Evolutionary conservation across 2,329 filamentous ascomycete genomes (phyloP), one percentile per base, ranked within the genome.

Genomic region (Sporothrix luriei): DNA sequence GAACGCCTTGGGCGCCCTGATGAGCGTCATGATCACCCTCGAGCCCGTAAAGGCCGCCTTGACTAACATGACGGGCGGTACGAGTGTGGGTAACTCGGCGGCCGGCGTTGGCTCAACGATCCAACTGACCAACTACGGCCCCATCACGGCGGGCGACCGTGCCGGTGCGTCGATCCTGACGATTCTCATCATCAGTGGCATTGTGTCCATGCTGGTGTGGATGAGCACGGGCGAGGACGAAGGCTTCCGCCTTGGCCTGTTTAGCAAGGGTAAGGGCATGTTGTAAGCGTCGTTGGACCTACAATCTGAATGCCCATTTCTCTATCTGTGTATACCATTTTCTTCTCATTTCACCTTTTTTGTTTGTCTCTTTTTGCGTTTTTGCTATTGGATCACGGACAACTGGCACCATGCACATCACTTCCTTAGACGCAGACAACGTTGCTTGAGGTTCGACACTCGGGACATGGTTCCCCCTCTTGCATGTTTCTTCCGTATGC

Each of bases 1-100:
- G 78, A 83, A 81, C 71, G 84, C 81, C 0, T 78, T 85, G 33
- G 82, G 82, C 26, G 79, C 85, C 9, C 78, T 87, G 65, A 80
- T 80, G 48, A 81, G 80, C 5, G 78, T 81, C 48, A 75, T 85
- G 29, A 74, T 84, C 21, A 74, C 77, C 19, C 71, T 77, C 29
- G 65, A 75, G 46, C 52, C 69, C 0, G 71, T 74, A 3, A 9
- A 43, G 0, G 70, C 71, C 1, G 79, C 80, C 4, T 72, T 80
- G 49, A 82, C 80, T 0, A 79, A 80, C 7, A 71, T 62, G 0
- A 84, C 82, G 1, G 84, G 83, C 55, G 84, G 84, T 24, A 83
- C 77, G 14, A 78, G 76, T 68, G 43, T 69, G 46, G 78, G 78
- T 40, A 74, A 79, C 40, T 71, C 76, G 1, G 73, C 76, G n/a